phyloP scores from a whole-genome alignment of 805 yeast species.

The Ogataea paradorogensis region DNA sequence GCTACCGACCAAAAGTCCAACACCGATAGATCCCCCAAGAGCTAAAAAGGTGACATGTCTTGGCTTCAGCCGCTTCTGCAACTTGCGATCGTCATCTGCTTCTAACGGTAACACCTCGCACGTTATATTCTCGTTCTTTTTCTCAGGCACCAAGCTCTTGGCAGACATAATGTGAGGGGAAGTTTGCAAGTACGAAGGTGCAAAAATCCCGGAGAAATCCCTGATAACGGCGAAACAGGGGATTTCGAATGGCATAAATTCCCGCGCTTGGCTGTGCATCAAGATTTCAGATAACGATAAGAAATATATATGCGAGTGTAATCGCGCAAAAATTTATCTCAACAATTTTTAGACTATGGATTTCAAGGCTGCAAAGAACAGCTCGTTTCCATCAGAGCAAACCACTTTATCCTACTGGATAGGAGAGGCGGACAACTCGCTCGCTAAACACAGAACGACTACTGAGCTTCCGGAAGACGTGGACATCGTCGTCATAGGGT shows the following conservation, averaged over 20 bases:
- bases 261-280: too few species aligned
- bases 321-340: not conserved
- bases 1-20: conserved; percentile 71
- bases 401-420: conserved; percentile 17
- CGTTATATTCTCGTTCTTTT: not conserved
- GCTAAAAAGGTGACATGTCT: conserved; percentile 76
- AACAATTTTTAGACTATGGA: not conserved
- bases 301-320: too few species aligned
- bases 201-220: too few species aligned
- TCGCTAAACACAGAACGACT: conserved; percentile 28
- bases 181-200: too few species aligned
- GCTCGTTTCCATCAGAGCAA: conserved; percentile 5
- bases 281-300: too few species aligned
- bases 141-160: not conserved
- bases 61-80: conserved; percentile 55
- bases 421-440: conserved; percentile 12
- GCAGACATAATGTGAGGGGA: too few species aligned
- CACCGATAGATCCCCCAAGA: conserved; percentile 77
- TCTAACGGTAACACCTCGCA: not conserved
- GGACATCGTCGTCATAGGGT: conserved; percentile 42
- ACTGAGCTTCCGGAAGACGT: conserved; percentile 33
- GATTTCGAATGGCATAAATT: too few species aligned
- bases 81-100: not conserved
- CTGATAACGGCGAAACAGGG: too few species aligned
- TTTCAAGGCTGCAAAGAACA: not conserved